Percentiles rank a stretch among this genome's conserved stretches.
These are phyloP conservation scores for Aureobasidium sp. DNA, from an alignment of 2,329 filamentous ascomycete genomes.

Conservation along the genomic window DNA sequence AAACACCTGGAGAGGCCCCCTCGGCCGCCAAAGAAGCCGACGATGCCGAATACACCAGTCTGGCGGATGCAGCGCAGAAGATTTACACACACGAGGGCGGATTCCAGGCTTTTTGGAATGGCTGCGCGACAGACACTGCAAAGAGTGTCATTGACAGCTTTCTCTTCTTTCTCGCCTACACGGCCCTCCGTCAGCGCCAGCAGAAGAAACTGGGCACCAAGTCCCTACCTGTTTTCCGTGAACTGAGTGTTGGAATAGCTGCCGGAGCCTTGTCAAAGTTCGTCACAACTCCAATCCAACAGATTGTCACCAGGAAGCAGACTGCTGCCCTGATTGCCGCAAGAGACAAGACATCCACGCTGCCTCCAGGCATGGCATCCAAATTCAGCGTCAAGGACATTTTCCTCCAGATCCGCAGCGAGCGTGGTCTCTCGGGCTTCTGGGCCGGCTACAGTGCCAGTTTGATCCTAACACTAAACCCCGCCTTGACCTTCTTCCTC, in stretches of 20 bases:
- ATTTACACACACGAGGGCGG: slow-evolving; percentile 70
- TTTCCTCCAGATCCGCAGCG: slow-evolving; percentile 54
- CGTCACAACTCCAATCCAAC: slow-evolving; percentile 73
- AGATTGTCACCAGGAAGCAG: slow-evolving; percentile 76
- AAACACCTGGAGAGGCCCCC: slow-evolving; percentile 30
- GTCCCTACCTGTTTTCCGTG: slow-evolving; percentile 57
- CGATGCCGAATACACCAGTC: slow-evolving; percentile 51
- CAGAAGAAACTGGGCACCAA: slow-evolving; percentile 32
- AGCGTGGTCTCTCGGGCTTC: slow-evolving; percentile 68
- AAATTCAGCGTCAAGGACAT: slow-evolving; percentile 48
- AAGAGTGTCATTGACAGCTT: slow-evolving; percentile 62
- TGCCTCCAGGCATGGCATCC: slow-evolving; percentile 22
- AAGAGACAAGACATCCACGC: slow-evolving; percentile 29
- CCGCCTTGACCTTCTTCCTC: slow-evolving; percentile 77
- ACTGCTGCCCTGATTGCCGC: slow-evolving; percentile 51
- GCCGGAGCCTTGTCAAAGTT: slow-evolving; percentile 70
- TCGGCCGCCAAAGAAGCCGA: slow-evolving; percentile 29
- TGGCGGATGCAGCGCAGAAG: slow-evolving; percentile 62
- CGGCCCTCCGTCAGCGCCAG: slow-evolving; percentile 44
- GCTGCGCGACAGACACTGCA: slow-evolving; percentile 36
- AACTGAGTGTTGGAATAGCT: slow-evolving; percentile 65
- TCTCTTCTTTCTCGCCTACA: slow-evolving; percentile 81
- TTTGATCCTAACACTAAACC: slow-evolving; percentile 75
- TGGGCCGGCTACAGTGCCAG: slow-evolving; percentile 85
- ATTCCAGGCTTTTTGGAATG: slow-evolving; percentile 57